Percentiles rank a stretch among this genome's conserved stretches.
These are phyloP conservation scores for Serendipita sp. DNA, from an alignment of 768 basidiomycete genomes.

Conservation along the genomic window DNA sequence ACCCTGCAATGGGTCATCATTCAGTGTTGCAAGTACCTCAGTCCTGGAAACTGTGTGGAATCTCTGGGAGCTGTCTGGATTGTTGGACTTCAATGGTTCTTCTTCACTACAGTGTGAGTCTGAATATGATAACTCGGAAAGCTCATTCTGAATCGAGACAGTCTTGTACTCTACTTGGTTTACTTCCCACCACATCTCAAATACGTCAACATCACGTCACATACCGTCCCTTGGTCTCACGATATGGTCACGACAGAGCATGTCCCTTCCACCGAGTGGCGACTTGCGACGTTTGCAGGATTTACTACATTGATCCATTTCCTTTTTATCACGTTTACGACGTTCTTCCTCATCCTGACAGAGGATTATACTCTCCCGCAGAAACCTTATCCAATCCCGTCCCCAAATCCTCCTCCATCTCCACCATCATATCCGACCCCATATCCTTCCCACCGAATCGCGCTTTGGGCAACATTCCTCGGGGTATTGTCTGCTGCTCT, in stretches of 20 bases:
- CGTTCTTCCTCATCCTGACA: conserved; percentile 32
- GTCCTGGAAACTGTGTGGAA: conserved; percentile 55
- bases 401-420: conserved; percentile 26
- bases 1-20: conserved; percentile 74
- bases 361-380: background rate
- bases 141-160: conserved; percentile 19
- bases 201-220: conserved; percentile 28
- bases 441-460: conserved; percentile 25
- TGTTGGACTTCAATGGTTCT: conserved; percentile 64
- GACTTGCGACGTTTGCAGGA: background rate
- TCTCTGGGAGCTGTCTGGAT: conserved; percentile 70
- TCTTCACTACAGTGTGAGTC: conserved; percentile 71
- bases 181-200: conserved; percentile 84
- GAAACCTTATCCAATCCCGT: conserved; percentile 19
- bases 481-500: conserved; percentile 68
- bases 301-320: background rate
- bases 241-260: conserved; percentile 1
- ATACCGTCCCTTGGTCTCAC: conserved; percentile 3
- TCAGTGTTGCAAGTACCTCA: conserved; percentile 57
- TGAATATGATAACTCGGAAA: background rate
- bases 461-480: conserved; percentile 69
- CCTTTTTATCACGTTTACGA: conserved; percentile 39
- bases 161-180: conserved; percentile 76
- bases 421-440: conserved; percentile 21
- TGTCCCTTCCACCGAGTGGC: conserved; percentile 6